phyloP scores from a whole-genome alignment of 2,329 filamentous ascomycete genomes.

The Colletotrichum gloeosporioides region DNA sequence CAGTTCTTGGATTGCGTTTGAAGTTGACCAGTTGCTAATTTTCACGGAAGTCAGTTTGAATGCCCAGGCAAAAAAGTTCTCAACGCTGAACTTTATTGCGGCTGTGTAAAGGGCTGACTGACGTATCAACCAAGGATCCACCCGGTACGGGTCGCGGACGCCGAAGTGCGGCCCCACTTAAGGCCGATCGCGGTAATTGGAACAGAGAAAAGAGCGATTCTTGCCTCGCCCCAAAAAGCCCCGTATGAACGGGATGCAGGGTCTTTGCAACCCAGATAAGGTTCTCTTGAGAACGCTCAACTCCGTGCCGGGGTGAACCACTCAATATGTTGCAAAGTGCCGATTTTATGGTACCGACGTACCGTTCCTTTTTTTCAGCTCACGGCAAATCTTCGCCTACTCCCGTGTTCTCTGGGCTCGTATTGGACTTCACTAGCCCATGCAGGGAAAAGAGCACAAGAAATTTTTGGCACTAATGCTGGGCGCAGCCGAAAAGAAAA shows the following conservation, averaged over 20 bases:
- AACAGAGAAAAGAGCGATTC: neutral
- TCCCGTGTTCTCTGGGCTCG: neutral
- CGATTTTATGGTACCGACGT: neutral
- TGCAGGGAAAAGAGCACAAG: neutral
- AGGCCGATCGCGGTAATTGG: neutral
- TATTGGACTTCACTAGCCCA: neutral
- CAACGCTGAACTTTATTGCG: neutral
- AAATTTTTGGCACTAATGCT: neutral
- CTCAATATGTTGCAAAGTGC: neutral
- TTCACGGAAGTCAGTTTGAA: neutral
- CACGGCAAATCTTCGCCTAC: neutral
- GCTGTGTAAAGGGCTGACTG: neutral
- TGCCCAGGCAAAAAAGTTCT: neutral
- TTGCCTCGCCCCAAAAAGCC: neutral
- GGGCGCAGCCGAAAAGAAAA: neutral
- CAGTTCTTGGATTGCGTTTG: neutral
- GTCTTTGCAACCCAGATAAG: neutral
- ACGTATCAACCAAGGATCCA: neutral
- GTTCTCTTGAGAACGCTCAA: neutral
- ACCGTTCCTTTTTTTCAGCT: neutral
- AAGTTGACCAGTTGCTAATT: neutral
- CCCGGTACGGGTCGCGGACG: neutral
- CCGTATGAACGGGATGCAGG: neutral
- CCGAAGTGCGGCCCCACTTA: neutral
- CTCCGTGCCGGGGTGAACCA: neutral